Conservation (phyloP, 306 rosid genomes). For the Psophocarpus tetragonolobus region DNA sequence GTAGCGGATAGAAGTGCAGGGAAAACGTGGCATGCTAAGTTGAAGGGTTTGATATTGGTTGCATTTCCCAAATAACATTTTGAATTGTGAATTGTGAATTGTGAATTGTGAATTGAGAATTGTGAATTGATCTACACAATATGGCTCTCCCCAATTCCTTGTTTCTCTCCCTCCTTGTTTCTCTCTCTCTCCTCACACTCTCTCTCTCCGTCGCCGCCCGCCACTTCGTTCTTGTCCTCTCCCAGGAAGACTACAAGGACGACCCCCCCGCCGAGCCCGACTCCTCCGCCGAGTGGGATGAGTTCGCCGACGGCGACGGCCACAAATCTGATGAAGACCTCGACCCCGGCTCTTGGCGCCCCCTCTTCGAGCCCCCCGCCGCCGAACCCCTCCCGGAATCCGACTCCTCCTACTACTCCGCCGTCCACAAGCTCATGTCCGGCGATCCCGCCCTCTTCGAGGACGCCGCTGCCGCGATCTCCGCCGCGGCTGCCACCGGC, state of each 20-base stretch:
- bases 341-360: conserved; percentile 95
- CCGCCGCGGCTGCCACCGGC: conserved; percentile 51
- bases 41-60: too few species aligned
- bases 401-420: conserved; percentile 58
- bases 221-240: conserved; percentile 67
- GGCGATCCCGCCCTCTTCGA: conserved; percentile 56
- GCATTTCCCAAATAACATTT: too few species aligned
- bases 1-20: too few species aligned
- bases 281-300: conserved; percentile 84
- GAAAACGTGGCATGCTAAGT: too few species aligned
- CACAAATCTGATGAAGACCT: conserved; percentile 76
- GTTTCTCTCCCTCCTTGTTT: neutral
- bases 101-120: too few species aligned
- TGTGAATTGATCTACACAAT: too few species aligned
- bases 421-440: conserved; percentile 49
- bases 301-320: conserved; percentile 70
- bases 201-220: conserved; percentile 59
- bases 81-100: too few species aligned
- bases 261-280: conserved; percentile 63
- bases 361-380: conserved; percentile 68
- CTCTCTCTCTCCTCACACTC: conserved; percentile 48
- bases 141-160: conserved; percentile 8
- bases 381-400: conserved; percentile 28
- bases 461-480: conserved; percentile 67
- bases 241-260: conserved; percentile 79